Percentiles rank a stretch among this genome's conserved stretches.
phyloP scores from a whole-genome alignment of 257 asterid genomes.

The Primulina huaijiensis region DNA sequence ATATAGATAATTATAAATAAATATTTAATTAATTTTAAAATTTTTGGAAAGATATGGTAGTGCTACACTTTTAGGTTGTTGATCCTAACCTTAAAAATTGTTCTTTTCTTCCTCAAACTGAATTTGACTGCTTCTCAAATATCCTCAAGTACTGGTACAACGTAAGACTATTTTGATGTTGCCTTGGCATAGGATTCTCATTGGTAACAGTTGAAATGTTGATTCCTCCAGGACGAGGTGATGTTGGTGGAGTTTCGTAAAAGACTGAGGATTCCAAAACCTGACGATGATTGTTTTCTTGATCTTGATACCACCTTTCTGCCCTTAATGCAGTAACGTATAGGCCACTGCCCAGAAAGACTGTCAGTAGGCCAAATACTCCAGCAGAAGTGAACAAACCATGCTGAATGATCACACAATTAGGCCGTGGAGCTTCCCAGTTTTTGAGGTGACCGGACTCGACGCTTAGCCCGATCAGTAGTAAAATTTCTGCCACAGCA shows the following conservation, averaged over 20 bases:
- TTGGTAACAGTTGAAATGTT: constrained; percentile 35
- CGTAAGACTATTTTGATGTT: constrained; percentile 32
- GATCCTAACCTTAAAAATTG: too few species aligned
- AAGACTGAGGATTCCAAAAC: constrained; percentile 48
- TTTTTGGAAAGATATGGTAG: too few species aligned
- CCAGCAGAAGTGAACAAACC: constrained; percentile 89
- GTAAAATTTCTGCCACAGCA: constrained; percentile 74
- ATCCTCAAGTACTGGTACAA: constrained; percentile 46
- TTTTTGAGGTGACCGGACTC: constrained; percentile 85
- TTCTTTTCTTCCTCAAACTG: constrained; percentile 28
- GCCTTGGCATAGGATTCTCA: constrained; percentile 45
- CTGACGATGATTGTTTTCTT: constrained; percentile 38
- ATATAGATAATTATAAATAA: too few species aligned
- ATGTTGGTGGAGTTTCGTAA: constrained; percentile 66
- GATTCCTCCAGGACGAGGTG: constrained; percentile 33
- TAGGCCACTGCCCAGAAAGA: constrained; percentile 63
- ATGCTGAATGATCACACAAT: constrained; percentile 48
- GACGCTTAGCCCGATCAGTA: constrained; percentile 69
- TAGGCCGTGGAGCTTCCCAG: constrained; percentile 54
- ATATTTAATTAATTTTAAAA: too few species aligned
- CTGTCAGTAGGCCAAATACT: constrained; percentile 58
- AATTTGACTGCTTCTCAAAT: constrained; percentile 52
- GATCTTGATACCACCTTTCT: constrained; percentile 36
- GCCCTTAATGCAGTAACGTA: constrained; percentile 60
- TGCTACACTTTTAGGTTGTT: too few species aligned